Conservation (phyloP, 2,329 filamentous ascomycete species). For the Leptographium flavum region DNA sequence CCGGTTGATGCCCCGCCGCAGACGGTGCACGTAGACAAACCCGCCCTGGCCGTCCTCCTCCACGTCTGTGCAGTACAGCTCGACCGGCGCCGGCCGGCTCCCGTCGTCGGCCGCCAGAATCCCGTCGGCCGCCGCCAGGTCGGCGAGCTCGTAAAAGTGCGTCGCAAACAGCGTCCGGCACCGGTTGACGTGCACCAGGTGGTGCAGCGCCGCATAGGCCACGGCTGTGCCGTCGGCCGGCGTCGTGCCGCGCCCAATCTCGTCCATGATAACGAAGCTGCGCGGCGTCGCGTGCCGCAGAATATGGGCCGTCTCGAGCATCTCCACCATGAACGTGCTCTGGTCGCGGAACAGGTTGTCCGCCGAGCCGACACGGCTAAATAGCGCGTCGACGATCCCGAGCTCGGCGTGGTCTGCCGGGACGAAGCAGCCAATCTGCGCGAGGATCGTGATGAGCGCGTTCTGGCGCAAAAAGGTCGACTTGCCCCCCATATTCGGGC, state of each 20-base stretch:
- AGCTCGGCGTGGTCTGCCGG: constrained; percentile 76
- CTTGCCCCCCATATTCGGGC: constrained; percentile 98
- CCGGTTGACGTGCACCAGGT: constrained; percentile 63
- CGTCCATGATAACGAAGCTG: constrained; percentile 96
- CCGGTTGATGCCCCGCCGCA: constrained; percentile 71
- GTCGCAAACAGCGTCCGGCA: constrained; percentile 84
- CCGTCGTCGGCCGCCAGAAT: constrained; percentile 20
- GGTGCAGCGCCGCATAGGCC: constrained; percentile 74
- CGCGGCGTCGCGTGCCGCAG: constrained; percentile 68
- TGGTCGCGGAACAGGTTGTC: constrained; percentile 92
- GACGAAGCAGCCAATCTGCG: constrained; percentile 85
- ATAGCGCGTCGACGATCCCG: constrained; percentile 89
- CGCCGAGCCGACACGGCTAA: constrained; percentile 82
- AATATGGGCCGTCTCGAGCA: constrained; percentile 91
- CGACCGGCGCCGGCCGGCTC: constrained; percentile 35
- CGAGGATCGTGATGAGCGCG: constrained; percentile 83
- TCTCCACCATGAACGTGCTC: constrained; percentile 98
- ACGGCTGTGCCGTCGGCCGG: constrained; percentile 85
- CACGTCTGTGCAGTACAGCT: constrained; percentile 80
- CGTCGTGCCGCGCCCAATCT: constrained; percentile 88
- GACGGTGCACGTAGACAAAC: constrained; percentile 76
- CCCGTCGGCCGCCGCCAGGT: constrained; percentile 48
- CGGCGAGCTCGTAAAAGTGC: constrained; percentile 77
- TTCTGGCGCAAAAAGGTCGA: constrained; percentile 93
- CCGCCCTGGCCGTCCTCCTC: constrained; percentile 54